phyloP scores from a whole-genome alignment of 169 alveolate genomes.

The Sarcocystis neurona region DNA sequence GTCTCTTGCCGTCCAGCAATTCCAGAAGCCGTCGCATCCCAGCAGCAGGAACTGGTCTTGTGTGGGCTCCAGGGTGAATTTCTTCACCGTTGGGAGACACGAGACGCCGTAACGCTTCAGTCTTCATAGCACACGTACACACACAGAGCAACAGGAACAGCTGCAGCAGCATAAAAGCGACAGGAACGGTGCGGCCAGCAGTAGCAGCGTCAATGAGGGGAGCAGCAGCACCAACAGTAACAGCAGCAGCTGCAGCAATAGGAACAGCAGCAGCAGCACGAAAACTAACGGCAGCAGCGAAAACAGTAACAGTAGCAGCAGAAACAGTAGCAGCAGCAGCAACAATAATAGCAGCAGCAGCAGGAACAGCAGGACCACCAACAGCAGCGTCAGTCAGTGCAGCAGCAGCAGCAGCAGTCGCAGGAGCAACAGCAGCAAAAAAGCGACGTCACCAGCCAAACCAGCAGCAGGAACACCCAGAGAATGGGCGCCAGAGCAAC shows the following conservation, averaged over 20 bases:
- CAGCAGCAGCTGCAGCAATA: too few relatives aligned
- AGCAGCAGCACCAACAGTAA: neutral
- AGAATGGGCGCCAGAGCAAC: too few relatives aligned
- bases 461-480: too few relatives aligned
- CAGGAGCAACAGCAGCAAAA: too few relatives aligned
- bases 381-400: too few relatives aligned
- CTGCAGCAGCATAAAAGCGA: neutral
- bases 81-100: constrained; percentile 77
- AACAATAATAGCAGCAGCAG: neutral
- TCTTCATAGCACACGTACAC: constrained; percentile 53
- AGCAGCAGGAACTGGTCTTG: constrained; percentile 91
- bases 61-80: constrained; percentile 69
- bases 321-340: too few relatives aligned
- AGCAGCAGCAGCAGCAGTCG: neutral
- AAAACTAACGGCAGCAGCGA: too few relatives aligned
- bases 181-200: neutral
- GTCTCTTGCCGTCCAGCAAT: constrained; percentile 69
- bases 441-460: too few relatives aligned
- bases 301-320: too few relatives aligned
- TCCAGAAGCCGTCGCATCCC: constrained; percentile 99
- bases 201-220: neutral
- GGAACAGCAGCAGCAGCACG: too few relatives aligned
- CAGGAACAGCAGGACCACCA: too few relatives aligned
- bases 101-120: constrained; percentile 80
- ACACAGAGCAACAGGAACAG: neutral